phyloP scores from a whole-genome alignment of 306 rosid genomes.

The Myrica gale region DNA sequence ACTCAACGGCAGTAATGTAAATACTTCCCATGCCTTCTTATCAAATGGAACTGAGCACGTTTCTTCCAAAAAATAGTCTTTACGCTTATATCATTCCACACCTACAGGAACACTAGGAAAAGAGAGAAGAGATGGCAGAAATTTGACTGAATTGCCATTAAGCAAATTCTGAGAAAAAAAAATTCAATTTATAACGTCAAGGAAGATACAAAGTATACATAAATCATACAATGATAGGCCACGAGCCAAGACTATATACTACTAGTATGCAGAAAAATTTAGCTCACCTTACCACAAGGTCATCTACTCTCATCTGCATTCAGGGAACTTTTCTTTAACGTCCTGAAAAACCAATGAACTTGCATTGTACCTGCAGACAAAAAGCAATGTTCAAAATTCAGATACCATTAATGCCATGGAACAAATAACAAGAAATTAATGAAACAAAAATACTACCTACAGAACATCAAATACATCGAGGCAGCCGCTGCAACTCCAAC shows the following conservation, averaged over 20 bases:
- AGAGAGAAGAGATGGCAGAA: slow-evolving; percentile 6
- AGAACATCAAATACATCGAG: slow-evolving; percentile 66
- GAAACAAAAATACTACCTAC: slow-evolving; percentile 27
- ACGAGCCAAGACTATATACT: slow-evolving; percentile 33
- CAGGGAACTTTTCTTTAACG: slow-evolving; percentile 11
- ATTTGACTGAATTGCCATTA: slow-evolving; percentile 6
- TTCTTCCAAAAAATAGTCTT: neutral
- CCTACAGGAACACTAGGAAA: neutral
- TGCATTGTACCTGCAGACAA: slow-evolving; percentile 31
- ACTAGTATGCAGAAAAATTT: slow-evolving; percentile 12
- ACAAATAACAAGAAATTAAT: slow-evolving; percentile 12
- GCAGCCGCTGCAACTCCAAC: slow-evolving; percentile 85
- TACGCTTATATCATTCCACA: neutral
- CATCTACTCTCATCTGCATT: slow-evolving; percentile 23
- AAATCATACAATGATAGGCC: slow-evolving; percentile 34
- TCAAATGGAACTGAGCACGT: neutral
- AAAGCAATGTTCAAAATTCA: slow-evolving; percentile 12
- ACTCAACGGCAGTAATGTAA: neutral
- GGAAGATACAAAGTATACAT: slow-evolving; percentile 34
- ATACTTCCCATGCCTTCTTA: neutral
- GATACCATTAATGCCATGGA: slow-evolving; percentile 5
- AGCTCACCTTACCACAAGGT: slow-evolving; percentile 33
- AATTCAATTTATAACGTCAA: slow-evolving; percentile 20
- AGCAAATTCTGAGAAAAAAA: neutral
- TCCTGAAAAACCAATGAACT: neutral